Evolutionary conservation across 106 monocot genomes (phyloP).

Genomic region (Agapanthus africanus): DNA sequence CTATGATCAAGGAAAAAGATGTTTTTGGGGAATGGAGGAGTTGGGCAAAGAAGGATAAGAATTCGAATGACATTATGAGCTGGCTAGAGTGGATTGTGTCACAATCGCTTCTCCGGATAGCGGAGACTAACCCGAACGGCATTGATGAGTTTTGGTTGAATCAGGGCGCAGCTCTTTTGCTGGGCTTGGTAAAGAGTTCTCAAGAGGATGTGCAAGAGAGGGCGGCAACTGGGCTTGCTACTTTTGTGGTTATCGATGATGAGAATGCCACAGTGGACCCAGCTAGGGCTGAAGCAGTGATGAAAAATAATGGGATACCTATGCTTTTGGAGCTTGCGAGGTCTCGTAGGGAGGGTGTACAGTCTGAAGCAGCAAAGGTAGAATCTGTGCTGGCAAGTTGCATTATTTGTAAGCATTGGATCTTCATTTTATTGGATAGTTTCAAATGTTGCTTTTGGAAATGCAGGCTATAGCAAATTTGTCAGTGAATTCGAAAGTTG

Average conservation of each 20-base stretch:
- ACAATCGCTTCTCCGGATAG: conserved; percentile 56
- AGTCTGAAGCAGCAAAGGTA: conserved; percentile 95
- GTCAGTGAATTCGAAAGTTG: conserved; percentile 92
- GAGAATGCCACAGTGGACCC: conserved; percentile 80
- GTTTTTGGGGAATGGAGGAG: neutral
- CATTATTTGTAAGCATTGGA: neutral
- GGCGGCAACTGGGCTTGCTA: conserved; percentile 80
- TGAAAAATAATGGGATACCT: conserved; percentile 79
- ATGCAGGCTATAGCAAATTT: conserved; percentile 87
- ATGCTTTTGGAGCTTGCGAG: conserved; percentile 78
- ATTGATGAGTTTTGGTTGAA: conserved; percentile 80
- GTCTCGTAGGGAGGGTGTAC: conserved; percentile 70
- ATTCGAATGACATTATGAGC: conserved; percentile 44
- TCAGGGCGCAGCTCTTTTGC: conserved; percentile 61
- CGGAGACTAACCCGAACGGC: conserved; percentile 56
- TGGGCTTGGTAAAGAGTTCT: conserved; percentile 54
- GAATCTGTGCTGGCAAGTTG: neutral
- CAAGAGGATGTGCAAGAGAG: conserved; percentile 97
- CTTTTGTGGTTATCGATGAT: conserved; percentile 92
- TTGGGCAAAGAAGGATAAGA: conserved; percentile 26
- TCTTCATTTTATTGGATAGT: neutral
- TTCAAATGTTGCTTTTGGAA: neutral
- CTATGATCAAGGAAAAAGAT: neutral
- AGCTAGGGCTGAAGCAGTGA: conserved; percentile 76
- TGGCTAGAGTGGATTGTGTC: conserved; percentile 95